Base-by-base conservation (phyloP, 768 basidiomycete species). In the Psilocybe tampanensis region DNA sequence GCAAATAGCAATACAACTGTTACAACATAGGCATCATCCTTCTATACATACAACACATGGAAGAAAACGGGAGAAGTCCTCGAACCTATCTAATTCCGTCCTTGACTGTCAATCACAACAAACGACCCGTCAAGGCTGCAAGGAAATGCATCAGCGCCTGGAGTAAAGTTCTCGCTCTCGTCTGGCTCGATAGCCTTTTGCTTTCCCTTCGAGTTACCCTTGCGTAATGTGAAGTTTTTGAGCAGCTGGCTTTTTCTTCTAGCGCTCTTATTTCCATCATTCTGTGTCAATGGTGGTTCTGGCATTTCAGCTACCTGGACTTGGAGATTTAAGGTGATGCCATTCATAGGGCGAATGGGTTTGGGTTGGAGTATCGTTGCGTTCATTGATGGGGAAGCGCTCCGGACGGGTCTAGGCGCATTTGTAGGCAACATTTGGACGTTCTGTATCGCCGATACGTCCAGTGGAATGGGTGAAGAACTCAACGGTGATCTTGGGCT, bases 291-390 rank as follows among this genome's bases (percentile, higher is more conserved):
- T 32, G 50, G 50, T 15, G 58, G 34, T 42, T 58, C 61, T 44
- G 54, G 22, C 19, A 62, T 49, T 15, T 45, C 55, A n/a, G 61
- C 54, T 29, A 64, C 58, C 43, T 67, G 63, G 22, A 62, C 60
- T 44, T 69, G 68, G 13, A 64, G 59, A 33, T 64, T 67, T 18
- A 68, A 58, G 45, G 59, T 65, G 41, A 64, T 54, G 21, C 62
- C 64, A 5, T 52, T 51, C 42, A 69, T 52, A 17, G 68, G 66
- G 18, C 60, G 58, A 13, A 63, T 56, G 39, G 68, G 68, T 41
- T 64, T 64, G 4, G 68, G 68, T 41, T 69, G 68, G 22, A 56
- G 41, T n/a, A 64, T 58, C 11, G 50, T 19, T 59, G 52, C 33
- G 9, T 44, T 49, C 13, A 42, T 33, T 17, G 52, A 23, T 18